These are phyloP conservation scores for Gymnopilus junonius DNA, from an alignment of 768 basidiomycete species.

Conservation along the genomic window DNA sequence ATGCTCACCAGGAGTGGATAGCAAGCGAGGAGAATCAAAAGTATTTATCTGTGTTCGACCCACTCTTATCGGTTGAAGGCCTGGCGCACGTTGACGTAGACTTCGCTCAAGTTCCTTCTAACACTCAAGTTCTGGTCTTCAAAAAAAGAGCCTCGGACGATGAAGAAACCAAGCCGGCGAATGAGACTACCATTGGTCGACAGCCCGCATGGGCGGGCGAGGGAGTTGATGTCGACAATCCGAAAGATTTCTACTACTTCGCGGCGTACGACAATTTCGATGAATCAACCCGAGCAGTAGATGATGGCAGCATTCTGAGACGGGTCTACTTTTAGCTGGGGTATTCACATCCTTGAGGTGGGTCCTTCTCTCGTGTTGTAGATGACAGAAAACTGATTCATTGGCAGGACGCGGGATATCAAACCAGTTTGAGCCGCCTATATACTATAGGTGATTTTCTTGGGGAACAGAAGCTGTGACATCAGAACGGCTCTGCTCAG, in stretches of 20 bases:
- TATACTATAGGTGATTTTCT: no score
- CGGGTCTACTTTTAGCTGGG: neutral
- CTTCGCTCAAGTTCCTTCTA: conserved; percentile 33
- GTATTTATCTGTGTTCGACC: conserved; percentile 33
- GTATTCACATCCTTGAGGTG: neutral
- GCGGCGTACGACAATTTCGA: neutral
- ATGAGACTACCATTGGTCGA: neutral
- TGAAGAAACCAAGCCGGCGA: neutral
- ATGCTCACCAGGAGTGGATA: conserved; percentile 47
- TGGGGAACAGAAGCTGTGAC: no score
- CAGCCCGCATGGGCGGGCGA: neutral
- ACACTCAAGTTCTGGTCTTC: neutral
- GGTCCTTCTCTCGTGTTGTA: no score
- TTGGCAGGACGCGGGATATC: no score
- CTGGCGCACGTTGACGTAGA: conserved; percentile 46
- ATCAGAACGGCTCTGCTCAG: no score
- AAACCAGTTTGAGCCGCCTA: no score
- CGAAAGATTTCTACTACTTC: conserved; percentile 1
- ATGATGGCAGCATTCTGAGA: neutral
- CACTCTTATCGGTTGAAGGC: conserved; percentile 34
- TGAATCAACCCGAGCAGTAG: neutral
- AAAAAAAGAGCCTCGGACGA: neutral
- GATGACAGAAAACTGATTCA: no score
- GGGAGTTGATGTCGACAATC: neutral
- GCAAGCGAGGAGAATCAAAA: conserved; percentile 42